phyloP scores from a whole-genome alignment of 2,329 filamentous ascomycete species.

The Aspergillus sp. region DNA sequence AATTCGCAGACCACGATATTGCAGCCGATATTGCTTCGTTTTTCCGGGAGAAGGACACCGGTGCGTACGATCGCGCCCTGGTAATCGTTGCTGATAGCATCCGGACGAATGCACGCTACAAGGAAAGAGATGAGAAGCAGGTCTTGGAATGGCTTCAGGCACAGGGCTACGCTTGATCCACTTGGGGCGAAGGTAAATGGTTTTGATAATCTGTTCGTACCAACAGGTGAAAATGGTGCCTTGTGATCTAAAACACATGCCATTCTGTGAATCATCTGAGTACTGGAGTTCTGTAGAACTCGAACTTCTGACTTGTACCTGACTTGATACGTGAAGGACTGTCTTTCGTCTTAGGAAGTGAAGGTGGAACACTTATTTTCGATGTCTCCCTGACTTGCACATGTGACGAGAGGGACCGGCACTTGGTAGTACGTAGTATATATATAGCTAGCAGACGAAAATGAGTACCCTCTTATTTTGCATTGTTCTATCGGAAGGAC shows the following conservation, averaged over 20 bases:
- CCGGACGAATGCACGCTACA: constrained; percentile 78
- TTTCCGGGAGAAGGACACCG: constrained; percentile 83
- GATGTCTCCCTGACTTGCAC: too few species aligned
- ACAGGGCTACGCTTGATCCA: constrained; percentile 57
- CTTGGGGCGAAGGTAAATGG: background rate
- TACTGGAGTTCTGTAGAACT: background rate
- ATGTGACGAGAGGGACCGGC: too few species aligned
- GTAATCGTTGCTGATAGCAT: constrained; percentile 86
- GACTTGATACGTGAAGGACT: too few species aligned
- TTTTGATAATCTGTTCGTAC: background rate
- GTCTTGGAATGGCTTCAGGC: constrained; percentile 77
- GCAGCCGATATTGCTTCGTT: constrained; percentile 79
- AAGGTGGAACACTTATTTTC: too few species aligned
- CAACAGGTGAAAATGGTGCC: background rate
- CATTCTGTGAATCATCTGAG: background rate
- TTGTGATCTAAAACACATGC: background rate
- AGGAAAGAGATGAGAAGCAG: constrained; percentile 69
- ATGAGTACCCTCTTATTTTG: too few species aligned
- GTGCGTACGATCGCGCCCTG: constrained; percentile 81
- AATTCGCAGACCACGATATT: constrained; percentile 71
- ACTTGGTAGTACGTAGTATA: too few species aligned
- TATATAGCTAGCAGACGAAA: too few species aligned
- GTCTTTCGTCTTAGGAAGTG: too few species aligned
- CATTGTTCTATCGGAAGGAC: too few species aligned
- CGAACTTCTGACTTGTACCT: background rate